Evolutionary conservation across 495 filamentous ascomycete genomes (phyloP).

Genomic region (Neurospora sp.): DNA sequence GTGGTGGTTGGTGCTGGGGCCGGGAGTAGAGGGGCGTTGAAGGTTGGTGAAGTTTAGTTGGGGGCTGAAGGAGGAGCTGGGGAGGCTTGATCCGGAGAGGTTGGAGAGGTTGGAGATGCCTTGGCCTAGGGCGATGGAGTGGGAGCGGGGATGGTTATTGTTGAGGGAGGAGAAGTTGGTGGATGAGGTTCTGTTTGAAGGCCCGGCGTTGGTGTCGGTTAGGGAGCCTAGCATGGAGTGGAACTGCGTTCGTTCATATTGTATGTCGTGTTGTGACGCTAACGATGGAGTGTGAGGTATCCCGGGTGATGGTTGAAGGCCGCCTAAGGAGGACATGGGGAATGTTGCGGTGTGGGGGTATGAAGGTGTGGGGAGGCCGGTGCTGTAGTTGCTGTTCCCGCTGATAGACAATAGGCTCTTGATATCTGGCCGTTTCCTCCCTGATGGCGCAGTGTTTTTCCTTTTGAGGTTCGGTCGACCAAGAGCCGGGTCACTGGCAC

Average conservation of each 20-base stretch:
- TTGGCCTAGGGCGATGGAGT: neutral
- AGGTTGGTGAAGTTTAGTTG: slow-evolving; percentile 15
- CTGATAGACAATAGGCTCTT: slow-evolving; percentile 15
- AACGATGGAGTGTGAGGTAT: slow-evolving; percentile 24
- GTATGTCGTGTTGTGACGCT: slow-evolving; percentile 10
- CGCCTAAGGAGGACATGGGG: slow-evolving; percentile 14
- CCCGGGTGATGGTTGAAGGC: slow-evolving; percentile 16
- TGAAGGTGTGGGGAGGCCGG: slow-evolving; percentile 20
- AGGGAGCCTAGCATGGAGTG: slow-evolving; percentile 13
- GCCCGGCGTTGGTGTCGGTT: slow-evolving; percentile 5
- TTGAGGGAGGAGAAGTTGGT: slow-evolving; percentile 13
- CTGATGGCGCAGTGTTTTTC: slow-evolving; percentile 23
- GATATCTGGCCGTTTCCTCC: slow-evolving; percentile 25
- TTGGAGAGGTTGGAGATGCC: slow-evolving; percentile 1
- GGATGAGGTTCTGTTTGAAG: neutral
- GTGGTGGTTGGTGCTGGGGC: slow-evolving; percentile 11
- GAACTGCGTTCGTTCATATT: slow-evolving; percentile 2
- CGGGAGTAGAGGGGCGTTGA: slow-evolving; percentile 8
- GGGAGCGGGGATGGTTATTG: slow-evolving; percentile 1
- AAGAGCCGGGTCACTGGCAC: neutral
- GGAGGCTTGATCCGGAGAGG: slow-evolving; percentile 3
- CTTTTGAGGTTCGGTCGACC: slow-evolving; percentile 31
- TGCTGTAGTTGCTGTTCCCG: slow-evolving; percentile 13
- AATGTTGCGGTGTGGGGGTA: slow-evolving; percentile 23
- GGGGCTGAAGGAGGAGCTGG: slow-evolving; percentile 13